Base-by-base conservation (phyloP, 352 stramenopile genomes). In the Pythium graminicola region DNA sequence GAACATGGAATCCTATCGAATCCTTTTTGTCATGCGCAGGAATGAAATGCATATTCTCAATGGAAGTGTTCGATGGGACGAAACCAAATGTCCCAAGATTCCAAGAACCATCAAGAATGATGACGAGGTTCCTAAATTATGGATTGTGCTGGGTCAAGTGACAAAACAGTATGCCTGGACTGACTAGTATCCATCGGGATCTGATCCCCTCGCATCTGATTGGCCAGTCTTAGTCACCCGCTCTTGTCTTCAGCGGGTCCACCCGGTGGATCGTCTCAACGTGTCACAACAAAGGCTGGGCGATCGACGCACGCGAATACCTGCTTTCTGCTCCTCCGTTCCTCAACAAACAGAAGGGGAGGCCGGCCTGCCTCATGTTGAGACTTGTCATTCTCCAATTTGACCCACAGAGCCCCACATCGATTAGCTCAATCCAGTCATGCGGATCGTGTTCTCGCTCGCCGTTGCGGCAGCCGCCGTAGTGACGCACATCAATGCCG, bases 271-370 rank as follows among this genome's bases (percentile, higher is more conserved):
- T 50, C 24, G 42, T 50, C 42, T 50, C 42, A 50, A 20, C 42
- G 26, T 50, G 42, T 50, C 42, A 6, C 42, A 50, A 47, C 41
- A 47, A 47, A 47, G 41, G 41, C 22, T 26, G 22, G 41, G 41
- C 41, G 41, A 47, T 47, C 3, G 41, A 31, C 41, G 24, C 22
- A 47, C 41, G 41, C 22, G 17, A 22, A n/a, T n/a, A 35, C 7
- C 29, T n/a, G n/a, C n/a, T n/a, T n/a, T n/a, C n/a, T n/a, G n/a
- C n/a, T n/a, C n/a, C n/a, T n/a, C n/a, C n/a, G n/a, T n/a, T n/a
- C n/a, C n/a, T n/a, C n/a, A n/a, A n/a, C n/a, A n/a, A n/a, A n/a
- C n/a, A n/a, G n/a, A n/a, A n/a, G n/a, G n/a, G n/a, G n/a, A n/a
- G n/a, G n/a, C n/a, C n/a, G n/a, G n/a, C n/a, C n/a, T n/a, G n/a